Evolutionary conservation across 2,329 filamentous ascomycete genomes (phyloP).

Genomic region (Apiospora rasikravindrae): DNA sequence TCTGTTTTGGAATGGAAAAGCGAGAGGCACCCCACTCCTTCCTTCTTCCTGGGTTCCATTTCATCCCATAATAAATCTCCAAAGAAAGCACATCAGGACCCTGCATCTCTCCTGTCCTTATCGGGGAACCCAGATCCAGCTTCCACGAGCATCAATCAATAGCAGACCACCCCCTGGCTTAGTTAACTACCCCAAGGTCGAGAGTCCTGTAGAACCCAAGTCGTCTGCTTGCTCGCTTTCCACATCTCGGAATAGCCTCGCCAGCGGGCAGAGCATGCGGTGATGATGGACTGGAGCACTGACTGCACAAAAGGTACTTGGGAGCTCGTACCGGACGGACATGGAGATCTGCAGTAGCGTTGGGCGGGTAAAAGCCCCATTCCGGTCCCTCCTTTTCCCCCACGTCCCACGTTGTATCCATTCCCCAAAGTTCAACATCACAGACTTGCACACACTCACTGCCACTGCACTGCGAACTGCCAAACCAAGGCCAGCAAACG

Average conservation of each 20-base stretch:
- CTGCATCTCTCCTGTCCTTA: slow-evolving; percentile 1
- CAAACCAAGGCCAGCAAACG: background rate
- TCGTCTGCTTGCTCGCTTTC: background rate
- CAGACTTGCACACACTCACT: background rate
- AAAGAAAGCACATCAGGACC: background rate
- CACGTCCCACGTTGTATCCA: slow-evolving; percentile 15
- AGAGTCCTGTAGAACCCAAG: background rate
- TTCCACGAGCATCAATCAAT: background rate
- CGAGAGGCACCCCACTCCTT: background rate
- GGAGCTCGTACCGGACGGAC: background rate
- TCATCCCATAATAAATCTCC: slow-evolving; percentile 8
- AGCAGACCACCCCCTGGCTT: background rate
- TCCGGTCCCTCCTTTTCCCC: background rate
- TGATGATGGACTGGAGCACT: background rate
- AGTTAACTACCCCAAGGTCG: background rate
- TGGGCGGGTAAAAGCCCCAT: slow-evolving; percentile 17
- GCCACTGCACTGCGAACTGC: too few species aligned
- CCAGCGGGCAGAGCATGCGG: background rate
- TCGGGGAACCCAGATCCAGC: slow-evolving; percentile 9
- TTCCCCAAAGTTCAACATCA: slow-evolving; percentile 14
- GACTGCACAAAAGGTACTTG: background rate
- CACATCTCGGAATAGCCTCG: background rate
- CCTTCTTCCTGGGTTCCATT: background rate
- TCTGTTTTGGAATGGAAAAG: background rate
- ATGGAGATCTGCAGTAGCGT: slow-evolving; percentile 15